Conservation (phyloP, 1,284 basidiomycete species). For the Irpex rosettiformis region DNA sequence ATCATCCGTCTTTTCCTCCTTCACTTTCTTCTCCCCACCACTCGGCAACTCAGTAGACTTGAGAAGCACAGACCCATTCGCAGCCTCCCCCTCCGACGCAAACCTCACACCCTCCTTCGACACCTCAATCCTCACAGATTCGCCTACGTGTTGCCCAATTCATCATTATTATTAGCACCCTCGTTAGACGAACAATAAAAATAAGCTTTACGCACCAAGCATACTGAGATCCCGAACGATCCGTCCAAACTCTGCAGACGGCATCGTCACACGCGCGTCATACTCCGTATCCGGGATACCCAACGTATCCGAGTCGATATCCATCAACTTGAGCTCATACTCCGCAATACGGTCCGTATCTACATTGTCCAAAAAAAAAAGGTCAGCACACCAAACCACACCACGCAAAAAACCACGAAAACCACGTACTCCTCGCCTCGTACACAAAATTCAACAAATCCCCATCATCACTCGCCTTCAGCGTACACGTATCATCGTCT, state of each 20-base stretch:
- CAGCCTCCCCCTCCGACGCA: conserved; percentile 90
- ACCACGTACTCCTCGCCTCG: conserved; percentile 80
- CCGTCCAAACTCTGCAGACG: conserved; percentile 83
- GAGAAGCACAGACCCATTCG: conserved; percentile 86
- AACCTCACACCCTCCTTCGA: conserved; percentile 98
- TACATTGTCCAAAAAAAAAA: conserved; percentile 28
- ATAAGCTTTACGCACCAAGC: conserved; percentile 49
- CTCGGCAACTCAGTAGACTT: conserved; percentile 58
- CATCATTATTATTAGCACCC: too few species aligned
- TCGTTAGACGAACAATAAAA: background rate
- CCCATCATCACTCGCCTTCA: conserved; percentile 91
- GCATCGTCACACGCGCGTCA: conserved; percentile 90
- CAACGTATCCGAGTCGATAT: conserved; percentile 95
- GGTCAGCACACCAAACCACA: conserved; percentile 7
- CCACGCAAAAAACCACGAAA: conserved; percentile 2
- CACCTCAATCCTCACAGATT: conserved; percentile 94
- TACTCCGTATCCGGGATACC: conserved; percentile 99
- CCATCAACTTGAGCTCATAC: conserved; percentile 99
- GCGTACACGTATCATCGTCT: conserved; percentile 91
- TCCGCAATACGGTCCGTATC: conserved; percentile 94
- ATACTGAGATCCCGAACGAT: conserved; percentile 93
- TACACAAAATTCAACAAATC: conserved; percentile 90
- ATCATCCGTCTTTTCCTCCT: conserved; percentile 41
- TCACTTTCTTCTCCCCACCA: conserved; percentile 22
- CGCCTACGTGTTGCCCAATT: conserved; percentile 27